Base-by-base conservation (phyloP, 441 rosid species). In the Geranium incanum region DNA sequence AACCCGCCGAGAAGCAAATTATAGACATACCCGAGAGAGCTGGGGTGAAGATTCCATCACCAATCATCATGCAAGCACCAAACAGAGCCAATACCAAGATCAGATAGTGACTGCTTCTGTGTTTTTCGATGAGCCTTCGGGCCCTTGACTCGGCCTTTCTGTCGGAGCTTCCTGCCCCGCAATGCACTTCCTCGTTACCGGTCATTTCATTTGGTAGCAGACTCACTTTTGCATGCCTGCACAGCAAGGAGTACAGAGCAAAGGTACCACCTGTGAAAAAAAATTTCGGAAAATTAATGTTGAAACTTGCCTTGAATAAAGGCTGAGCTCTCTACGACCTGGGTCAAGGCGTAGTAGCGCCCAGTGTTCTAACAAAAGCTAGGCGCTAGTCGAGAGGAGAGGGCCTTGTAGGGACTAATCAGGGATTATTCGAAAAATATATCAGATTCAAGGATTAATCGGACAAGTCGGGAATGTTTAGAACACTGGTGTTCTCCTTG, bases 11-110 rank as follows among this genome's bases (percentile, higher is more conserved):
- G 15, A 68, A 70, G 12, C 36, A 60, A 33, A 62, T 52, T 23
- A 36, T 1, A 12, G 9, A 16, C 77, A 62, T 68, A 86, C 90
- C 93, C n/a, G 90, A 85, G 72, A 88, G 80, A 11, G 93, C 85
- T 1, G 90, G 93, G 36, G 86, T 85, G 71, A 86, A 81, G 73
- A 85, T 86, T 5, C 84, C 90, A 38, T 85, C 89, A 0, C 84
- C 83, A 68, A 88, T 85, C 67, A 85, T 81, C 88, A 88, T 81
- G 67, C 90, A 88, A 60, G 87, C 79, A 60, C 93, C 93, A 74
- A 84, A 79, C 48, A 85, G 68, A 13, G 93, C 93, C 45, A 75
- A 70, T 71, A 85, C 73, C 68, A 86, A 79, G 78, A 86, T 78
- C 71, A 88, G 66, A 74, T 75, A 82, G 59, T 86, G 90, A 72